A percentile compares a stretch with the other conserved stretches of the same genome.
Conservation (phyloP, 768 basidiomycete genomes). For the Hemileccinum rubropunctum region DNA sequence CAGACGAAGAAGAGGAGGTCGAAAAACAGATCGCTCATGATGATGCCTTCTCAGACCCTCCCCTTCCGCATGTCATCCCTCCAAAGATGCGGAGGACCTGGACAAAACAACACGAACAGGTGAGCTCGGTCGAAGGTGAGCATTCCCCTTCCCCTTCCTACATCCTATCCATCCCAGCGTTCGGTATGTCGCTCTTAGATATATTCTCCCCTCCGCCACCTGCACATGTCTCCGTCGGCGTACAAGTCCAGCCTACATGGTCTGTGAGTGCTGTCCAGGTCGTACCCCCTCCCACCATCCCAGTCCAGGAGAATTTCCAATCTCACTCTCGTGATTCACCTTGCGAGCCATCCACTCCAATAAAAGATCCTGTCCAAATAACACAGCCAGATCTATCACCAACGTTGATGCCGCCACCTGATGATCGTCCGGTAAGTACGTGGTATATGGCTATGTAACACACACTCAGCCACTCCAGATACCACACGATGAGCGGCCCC, state of each 20-base stretch:
- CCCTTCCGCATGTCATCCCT: conserved; percentile 43
- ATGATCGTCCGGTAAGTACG: conserved; percentile 22
- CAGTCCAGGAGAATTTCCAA: conserved; percentile 11
- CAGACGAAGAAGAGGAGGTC: conserved; percentile 40
- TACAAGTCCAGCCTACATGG: conserved; percentile 41
- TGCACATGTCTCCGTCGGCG: conserved; percentile 41
- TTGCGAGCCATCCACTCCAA: conserved; percentile 9
- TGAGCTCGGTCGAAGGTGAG: conserved; percentile 41
- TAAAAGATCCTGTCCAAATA: conserved; percentile 9
- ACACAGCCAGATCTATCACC: conserved; percentile 8
- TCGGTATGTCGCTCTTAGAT: conserved; percentile 32
- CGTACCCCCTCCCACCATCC: conserved; percentile 13
- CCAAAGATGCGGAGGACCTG: conserved; percentile 67
- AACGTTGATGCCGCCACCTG: conserved; percentile 13
- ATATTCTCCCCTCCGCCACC: conserved; percentile 18
- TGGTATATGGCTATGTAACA: neutral
- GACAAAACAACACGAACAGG: conserved; percentile 48
- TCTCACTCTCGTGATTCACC: conserved; percentile 4
- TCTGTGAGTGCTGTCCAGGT: conserved; percentile 41
- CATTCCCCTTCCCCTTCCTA: conserved; percentile 1
- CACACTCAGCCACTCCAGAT: conserved; percentile 31
- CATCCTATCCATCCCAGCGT: conserved; percentile 20
- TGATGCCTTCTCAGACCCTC: conserved; percentile 36
- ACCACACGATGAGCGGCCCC: conserved; percentile 31
- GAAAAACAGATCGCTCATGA: conserved; percentile 40